Base-by-base conservation (phyloP, 2,329 filamentous ascomycete species). In the Diaporthe citriasiana region DNA sequence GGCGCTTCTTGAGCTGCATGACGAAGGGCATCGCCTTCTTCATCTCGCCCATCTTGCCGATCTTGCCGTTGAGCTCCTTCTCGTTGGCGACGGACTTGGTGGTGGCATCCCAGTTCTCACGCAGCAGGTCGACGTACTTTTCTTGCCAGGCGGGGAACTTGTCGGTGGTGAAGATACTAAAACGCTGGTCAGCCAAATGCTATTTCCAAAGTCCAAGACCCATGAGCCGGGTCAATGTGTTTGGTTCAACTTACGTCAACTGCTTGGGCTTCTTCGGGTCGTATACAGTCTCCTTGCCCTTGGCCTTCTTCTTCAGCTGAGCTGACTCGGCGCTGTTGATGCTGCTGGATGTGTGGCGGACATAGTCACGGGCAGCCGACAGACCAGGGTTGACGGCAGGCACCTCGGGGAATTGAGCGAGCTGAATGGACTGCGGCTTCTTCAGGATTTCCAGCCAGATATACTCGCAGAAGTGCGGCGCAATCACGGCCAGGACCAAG, bases 11-110 rank as follows among this genome's bases (percentile, higher is more conserved):
- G 75, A 98, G 87, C 9, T 83, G 85, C 85, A 98, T 95, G 66
- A 98, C 92, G 81, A 98, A 98, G 0, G 97, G 97, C 96, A 98
- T 98, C 3, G 95, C 96, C 86, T 97, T 97, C 91, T 98, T 99
- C 89, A 95, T 95, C 85, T 97, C 94, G 56, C 91, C 92, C 80
- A 95, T 88, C 87, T 97, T 97, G 78, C 91, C 91, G 73, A 98
- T 92, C 80, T 92, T 90, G 77, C 91, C 92, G 79, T 92, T 94
- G 60, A 98, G 87, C 73, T 90, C 91, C 87, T 97, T 97, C 82
- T 97, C 94, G 80, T 97, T 92, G 77, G 82, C 71, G 71, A 93
- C 84, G 13, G 87, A 85, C 77, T 93, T 87, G 77, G 85, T 90
- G 76, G 80, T 81, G 25, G 88, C 83, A 75, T 94, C 89, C 84